Percentiles rank a stretch among this genome's conserved stretches.
Conservation (phyloP, 192 early-diverging fungal species). For the Spizellomyces sp. region DNA sequence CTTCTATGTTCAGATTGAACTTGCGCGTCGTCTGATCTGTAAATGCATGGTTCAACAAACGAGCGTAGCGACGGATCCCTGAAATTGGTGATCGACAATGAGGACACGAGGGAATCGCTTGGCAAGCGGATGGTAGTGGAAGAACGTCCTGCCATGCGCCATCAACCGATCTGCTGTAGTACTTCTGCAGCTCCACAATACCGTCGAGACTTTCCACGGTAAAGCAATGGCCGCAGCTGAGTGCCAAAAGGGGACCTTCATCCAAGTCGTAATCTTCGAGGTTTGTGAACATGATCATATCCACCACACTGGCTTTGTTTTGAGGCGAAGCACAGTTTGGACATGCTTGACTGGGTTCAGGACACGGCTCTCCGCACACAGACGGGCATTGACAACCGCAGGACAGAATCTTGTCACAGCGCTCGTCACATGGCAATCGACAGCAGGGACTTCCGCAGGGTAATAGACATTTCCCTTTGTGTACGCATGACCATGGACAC, state of each 20-base stretch:
- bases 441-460: constrained; percentile 60
- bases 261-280: constrained; percentile 47
- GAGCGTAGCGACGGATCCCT: constrained; percentile 28
- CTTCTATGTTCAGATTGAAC: constrained; percentile 22
- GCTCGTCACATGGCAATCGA: constrained; percentile 58
- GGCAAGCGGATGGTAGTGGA: background rate
- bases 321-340: constrained; percentile 20
- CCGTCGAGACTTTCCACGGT: constrained; percentile 57
- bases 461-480: constrained; percentile 48
- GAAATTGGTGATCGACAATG: constrained; percentile 48
- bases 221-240: constrained; percentile 54
- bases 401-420: constrained; percentile 40
- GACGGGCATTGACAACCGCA: constrained; percentile 45
- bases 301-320: constrained; percentile 5
- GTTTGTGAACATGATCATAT: constrained; percentile 28
- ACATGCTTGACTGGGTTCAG: constrained; percentile 19
- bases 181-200: constrained; percentile 41
- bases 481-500: constrained; percentile 57
- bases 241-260: constrained; percentile 47
- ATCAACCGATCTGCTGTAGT: constrained; percentile 34
- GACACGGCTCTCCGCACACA: constrained; percentile 42
- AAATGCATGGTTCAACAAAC: constrained; percentile 24
- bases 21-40: constrained; percentile 10
- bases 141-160: constrained; percentile 23
- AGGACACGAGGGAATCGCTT: constrained; percentile 37